Evolutionary conservation across 2,329 filamentous ascomycete species (phyloP), one percentile per base, ranked within the genome.

Genomic region (Trichoderma aggressivum): DNA sequence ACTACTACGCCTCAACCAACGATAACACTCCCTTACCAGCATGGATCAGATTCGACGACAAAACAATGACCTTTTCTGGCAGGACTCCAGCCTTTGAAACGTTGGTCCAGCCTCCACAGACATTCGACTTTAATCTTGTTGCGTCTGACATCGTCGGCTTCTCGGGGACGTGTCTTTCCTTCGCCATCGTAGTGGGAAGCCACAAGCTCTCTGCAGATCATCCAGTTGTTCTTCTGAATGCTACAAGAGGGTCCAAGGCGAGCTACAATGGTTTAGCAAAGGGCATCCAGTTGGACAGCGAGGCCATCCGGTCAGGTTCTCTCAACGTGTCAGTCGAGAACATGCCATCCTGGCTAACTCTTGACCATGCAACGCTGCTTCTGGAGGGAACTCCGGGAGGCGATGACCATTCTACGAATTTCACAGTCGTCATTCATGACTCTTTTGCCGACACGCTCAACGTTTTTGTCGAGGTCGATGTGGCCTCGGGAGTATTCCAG

Each of bases 1-100:
- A 89, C 71, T 97, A 94, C 79, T 95, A 96, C 78, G 92, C 93
- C 10, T 89, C 91, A 3, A 91, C 92, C 5, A 85, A 85, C 6
- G 88, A 95, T 76, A 92, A 92, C 76, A 92, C 92, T n/a, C 94
- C 94, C 43, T 82, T 97, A 43, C 94, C 94, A 24, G 90, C 93
- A 0, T 97, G 94, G 94, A 83, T 97, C 58, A 82, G 83, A n/a
- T 97, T 97, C 76, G 87, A 96, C 75, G 78, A 86, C 1, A 78
- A 78, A 2, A 84, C 81, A 0, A 82, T 97, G 50, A 86, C 85
- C 0, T 97, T 97, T 75, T 88, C 87, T 1, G 94, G 94, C 28
- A 87, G 82, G 39, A 91, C 91, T 2, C 94, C 93, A 1, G 82
- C 89, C 1, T 84, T 89, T 60, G 86, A 88, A 71, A 89, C 88